These are phyloP conservation scores for Acacia concinna DNA, from an alignment of 331 rosid genomes.

Conservation along the genomic window DNA sequence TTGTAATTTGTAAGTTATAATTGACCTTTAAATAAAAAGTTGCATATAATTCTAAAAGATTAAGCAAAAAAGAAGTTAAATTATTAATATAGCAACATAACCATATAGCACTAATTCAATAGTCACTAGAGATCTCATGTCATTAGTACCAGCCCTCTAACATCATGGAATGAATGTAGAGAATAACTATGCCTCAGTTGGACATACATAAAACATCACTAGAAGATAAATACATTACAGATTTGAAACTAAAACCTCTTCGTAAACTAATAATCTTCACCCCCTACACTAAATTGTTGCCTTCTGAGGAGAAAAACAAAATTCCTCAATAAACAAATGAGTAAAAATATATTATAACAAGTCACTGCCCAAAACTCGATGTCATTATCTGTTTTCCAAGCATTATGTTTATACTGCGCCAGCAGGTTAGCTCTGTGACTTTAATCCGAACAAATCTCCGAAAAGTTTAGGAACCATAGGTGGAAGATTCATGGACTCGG, in stretches of 20 bases:
- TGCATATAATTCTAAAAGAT: too few species aligned
- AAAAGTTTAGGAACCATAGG: constrained; percentile 65
- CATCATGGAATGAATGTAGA: not conserved
- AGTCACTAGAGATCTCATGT: too few species aligned
- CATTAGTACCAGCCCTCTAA: too few species aligned
- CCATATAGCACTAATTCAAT: too few species aligned
- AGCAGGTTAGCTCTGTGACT: constrained; percentile 46
- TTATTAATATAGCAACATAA: too few species aligned
- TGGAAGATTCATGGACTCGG: constrained; percentile 54
- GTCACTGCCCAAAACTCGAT: constrained; percentile 24
- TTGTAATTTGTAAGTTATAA: too few species aligned
- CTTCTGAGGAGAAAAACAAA: constrained; percentile 7
- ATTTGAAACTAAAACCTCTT: not conserved
- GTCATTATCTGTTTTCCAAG: constrained; percentile 1
- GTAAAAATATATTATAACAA: constrained; percentile 7
- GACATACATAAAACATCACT: not conserved
- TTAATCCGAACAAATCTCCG: constrained; percentile 66
- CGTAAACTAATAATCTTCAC: not conserved
- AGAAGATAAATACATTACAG: not conserved
- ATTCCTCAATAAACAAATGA: constrained; percentile 15
- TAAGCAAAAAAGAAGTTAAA: too few species aligned
- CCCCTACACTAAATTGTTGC: not conserved
- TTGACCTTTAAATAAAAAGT: too few species aligned
- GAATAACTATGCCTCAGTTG: not conserved
- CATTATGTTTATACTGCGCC: constrained; percentile 27